These are phyloP conservation scores for Diaporthe sp. DNA, from an alignment of 2,329 filamentous ascomycete genomes.

Conservation along the genomic window DNA sequence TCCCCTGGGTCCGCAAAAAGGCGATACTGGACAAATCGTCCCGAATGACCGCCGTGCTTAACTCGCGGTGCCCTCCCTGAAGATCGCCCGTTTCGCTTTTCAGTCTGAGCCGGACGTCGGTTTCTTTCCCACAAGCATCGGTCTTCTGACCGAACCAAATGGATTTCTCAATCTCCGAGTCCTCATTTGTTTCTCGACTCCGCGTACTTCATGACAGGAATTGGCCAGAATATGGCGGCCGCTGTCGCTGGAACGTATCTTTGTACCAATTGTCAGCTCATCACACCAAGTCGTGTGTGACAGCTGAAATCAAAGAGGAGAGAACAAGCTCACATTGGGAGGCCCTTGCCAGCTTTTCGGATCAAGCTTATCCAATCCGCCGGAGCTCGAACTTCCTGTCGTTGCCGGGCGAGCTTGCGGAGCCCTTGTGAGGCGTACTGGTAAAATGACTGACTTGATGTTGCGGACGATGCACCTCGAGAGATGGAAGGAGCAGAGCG, in stretches of 20 bases:
- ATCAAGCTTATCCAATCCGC: constrained; percentile 20
- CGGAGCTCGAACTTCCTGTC: background rate
- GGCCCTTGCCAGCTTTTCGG: background rate
- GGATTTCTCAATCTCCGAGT: background rate
- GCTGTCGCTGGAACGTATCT: constrained; percentile 21
- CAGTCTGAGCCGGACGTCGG: background rate
- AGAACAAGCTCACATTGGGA: background rate
- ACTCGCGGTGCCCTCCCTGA: too few species aligned
- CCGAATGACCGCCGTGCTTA: background rate
- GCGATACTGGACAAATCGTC: background rate
- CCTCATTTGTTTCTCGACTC: constrained; percentile 18
- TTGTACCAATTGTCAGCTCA: background rate
- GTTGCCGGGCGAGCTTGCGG: constrained; percentile 15
- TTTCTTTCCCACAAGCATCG: too few species aligned
- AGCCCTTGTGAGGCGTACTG: constrained; percentile 21
- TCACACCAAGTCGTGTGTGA: too few species aligned
- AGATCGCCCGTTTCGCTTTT: background rate
- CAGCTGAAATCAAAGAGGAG: background rate
- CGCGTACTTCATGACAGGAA: constrained; percentile 15
- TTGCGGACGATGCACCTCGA: constrained; percentile 20
- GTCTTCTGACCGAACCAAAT: background rate
- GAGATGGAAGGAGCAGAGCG: constrained; percentile 18
- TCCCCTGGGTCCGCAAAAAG: background rate
- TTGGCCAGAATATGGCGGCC: constrained; percentile 20
- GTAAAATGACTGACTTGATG: constrained; percentile 15